Conservation (phyloP, 2,329 filamentous ascomycete species). For the Cladophialophora psammophila region DNA sequence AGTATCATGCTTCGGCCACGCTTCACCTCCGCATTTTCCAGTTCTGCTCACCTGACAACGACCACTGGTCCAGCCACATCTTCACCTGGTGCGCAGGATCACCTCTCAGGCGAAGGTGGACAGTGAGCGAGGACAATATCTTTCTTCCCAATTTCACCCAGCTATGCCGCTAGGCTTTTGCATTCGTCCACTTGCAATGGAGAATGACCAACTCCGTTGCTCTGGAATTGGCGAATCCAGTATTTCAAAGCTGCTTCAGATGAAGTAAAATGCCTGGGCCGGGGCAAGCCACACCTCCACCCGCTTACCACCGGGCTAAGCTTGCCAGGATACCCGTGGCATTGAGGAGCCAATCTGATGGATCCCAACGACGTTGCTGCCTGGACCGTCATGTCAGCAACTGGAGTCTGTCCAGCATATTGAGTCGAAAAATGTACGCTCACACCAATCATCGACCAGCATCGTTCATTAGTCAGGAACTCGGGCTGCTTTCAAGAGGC, state of each 20-base stretch:
- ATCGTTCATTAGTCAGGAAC: conserved; percentile 13
- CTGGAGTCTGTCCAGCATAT: neutral
- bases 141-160: neutral
- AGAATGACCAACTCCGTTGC: conserved; percentile 6
- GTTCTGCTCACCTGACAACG: neutral
- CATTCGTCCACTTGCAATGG: neutral
- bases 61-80: neutral
- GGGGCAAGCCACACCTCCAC: neutral
- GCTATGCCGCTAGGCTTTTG: neutral
- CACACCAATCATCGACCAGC: conserved; percentile 24
- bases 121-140: neutral
- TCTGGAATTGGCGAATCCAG: conserved; percentile 22
- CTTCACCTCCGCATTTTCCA: neutral
- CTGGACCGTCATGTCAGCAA: conserved; percentile 27
- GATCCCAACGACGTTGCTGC: conserved; percentile 9
- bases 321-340: conserved; percentile 6
- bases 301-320: neutral
- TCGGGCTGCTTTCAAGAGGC: neutral
- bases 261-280: neutral
- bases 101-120: neutral
- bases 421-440: conserved; percentile 26
- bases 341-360: conserved; percentile 7
- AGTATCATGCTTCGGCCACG: neutral
- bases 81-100: neutral
- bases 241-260: neutral